Conservation (phyloP, 805 yeast genomes). For the Saccharomycopsis malanga region DNA sequence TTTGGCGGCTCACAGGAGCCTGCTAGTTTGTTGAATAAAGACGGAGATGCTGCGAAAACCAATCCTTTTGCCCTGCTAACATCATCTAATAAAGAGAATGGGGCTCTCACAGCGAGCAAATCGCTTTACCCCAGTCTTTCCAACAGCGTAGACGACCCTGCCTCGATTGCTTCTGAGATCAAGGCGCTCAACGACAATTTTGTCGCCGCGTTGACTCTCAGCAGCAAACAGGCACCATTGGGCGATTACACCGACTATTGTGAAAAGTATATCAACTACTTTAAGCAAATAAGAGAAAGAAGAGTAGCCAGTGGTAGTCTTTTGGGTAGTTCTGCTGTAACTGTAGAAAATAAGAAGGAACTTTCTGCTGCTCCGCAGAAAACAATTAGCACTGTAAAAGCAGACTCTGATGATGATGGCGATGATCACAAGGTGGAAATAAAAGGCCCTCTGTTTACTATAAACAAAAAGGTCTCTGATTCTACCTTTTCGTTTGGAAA, state of each 20-base stretch:
- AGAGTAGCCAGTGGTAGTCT: not conserved
- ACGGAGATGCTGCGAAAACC: not conserved
- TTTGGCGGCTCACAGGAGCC: constrained; percentile 6
- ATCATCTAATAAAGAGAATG: not conserved
- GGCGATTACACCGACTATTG: constrained; percentile 20
- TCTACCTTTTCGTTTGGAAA: constrained; percentile 15
- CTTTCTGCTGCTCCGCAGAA: not conserved
- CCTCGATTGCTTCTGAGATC: constrained; percentile 17
- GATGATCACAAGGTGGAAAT: constrained; percentile 15
- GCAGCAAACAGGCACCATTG: constrained; percentile 19
- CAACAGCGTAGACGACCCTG: not conserved
- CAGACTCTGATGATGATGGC: not conserved
- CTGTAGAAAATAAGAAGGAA: not conserved
- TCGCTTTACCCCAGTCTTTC: not conserved
- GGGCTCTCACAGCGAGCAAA: not conserved
- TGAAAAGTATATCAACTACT: constrained; percentile 20
- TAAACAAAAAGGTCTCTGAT: not conserved
- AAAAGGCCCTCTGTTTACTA: constrained; percentile 16
- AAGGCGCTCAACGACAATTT: constrained; percentile 22
- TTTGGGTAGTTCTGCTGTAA: not conserved
- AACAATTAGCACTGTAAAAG: not conserved
- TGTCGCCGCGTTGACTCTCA: constrained; percentile 8
- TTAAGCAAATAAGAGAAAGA: constrained; percentile 10
- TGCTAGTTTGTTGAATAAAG: constrained; percentile 9
- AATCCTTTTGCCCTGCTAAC: constrained; percentile 13